A percentile compares a stretch with the other conserved stretches of the same genome.
phyloP scores from a whole-genome alignment of 805 yeast genomes.

The Suhomyces sp. region DNA sequence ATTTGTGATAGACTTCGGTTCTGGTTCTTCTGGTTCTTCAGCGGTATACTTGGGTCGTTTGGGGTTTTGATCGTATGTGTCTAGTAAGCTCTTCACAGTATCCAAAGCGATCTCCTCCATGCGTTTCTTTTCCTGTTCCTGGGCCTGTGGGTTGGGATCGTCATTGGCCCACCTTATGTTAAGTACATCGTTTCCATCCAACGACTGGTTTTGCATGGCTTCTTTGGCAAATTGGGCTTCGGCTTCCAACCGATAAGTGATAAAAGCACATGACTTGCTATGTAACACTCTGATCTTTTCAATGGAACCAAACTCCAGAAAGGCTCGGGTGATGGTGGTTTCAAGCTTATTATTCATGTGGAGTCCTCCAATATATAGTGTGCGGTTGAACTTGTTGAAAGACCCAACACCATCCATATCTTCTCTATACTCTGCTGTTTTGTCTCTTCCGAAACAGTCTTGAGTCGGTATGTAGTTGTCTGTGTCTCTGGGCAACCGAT shows the following conservation, averaged over 20 bases:
- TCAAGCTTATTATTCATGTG: slow-evolving; percentile 39
- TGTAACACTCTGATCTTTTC: slow-evolving; percentile 62
- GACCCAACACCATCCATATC: slow-evolving; percentile 96
- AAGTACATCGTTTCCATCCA: slow-evolving; percentile 56
- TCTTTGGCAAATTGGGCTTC: slow-evolving; percentile 95
- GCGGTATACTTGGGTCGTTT: slow-evolving; percentile 13
- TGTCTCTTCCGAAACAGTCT: slow-evolving; percentile 93
- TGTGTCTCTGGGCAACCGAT: slow-evolving; percentile 62
- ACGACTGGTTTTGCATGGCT: slow-evolving; percentile 83
- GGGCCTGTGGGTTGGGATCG: slow-evolving; percentile 75
- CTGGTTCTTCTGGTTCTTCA: slow-evolving; percentile 16
- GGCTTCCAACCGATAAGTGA: slow-evolving; percentile 62
- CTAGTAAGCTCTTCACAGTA: slow-evolving; percentile 46
- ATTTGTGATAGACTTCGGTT: background rate
- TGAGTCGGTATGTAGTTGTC: slow-evolving; percentile 62
- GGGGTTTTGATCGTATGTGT: slow-evolving; percentile 24
- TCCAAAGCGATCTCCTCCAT: slow-evolving; percentile 53
- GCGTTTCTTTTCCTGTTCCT: slow-evolving; percentile 45
- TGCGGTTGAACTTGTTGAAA: slow-evolving; percentile 63
- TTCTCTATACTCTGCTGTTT: slow-evolving; percentile 74
- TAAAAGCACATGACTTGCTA: slow-evolving; percentile 70
- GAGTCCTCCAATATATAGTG: slow-evolving; percentile 70
- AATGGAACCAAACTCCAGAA: slow-evolving; percentile 73
- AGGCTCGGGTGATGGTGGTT: slow-evolving; percentile 40
- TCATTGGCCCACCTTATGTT: slow-evolving; percentile 85